Percentiles rank a stretch among this genome's conserved stretches.
phyloP scores from a whole-genome alignment of 2,329 filamentous ascomycete genomes.

The Aaosphaeria pasadenensis region DNA sequence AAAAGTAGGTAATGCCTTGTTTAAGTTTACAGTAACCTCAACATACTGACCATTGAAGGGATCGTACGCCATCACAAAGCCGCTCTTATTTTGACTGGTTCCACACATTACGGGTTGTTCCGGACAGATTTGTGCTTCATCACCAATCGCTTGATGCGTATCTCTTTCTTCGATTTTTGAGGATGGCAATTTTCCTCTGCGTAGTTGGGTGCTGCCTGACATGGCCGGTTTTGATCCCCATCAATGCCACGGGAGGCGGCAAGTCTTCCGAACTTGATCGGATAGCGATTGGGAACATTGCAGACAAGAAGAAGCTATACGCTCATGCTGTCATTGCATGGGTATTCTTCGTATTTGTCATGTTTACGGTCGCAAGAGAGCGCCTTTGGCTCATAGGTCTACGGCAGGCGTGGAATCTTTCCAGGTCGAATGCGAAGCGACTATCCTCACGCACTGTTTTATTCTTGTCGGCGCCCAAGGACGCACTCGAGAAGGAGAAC shows the following conservation, averaged over 20 bases:
- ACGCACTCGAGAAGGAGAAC: constrained; percentile 74
- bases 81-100: constrained; percentile 41
- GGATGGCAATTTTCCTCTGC: constrained; percentile 73
- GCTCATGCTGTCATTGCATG: constrained; percentile 79
- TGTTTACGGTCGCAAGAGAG: constrained; percentile 85
- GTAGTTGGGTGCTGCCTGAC: constrained; percentile 80
- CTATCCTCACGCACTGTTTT: constrained; percentile 89
- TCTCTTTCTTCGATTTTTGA: constrained; percentile 84
- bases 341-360: constrained; percentile 81
- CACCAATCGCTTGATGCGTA: constrained; percentile 92
- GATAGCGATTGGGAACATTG: constrained; percentile 75
- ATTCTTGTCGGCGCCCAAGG: constrained; percentile 77
- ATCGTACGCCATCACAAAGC: constrained; percentile 39
- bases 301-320: constrained; percentile 62
- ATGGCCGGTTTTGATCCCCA: constrained; percentile 83
- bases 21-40: neutral
- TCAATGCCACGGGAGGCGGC: constrained; percentile 80
- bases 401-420: constrained; percentile 86
- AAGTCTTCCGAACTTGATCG: constrained; percentile 66
- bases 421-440: constrained; percentile 77
- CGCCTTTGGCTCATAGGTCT: constrained; percentile 90
- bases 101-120: constrained; percentile 50
- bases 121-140: constrained; percentile 78
- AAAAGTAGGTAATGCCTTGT: constrained; percentile 19
- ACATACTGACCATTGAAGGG: constrained; percentile 15